Percentiles rank a stretch among this genome's conserved stretches.
These are phyloP conservation scores for Isabelozyma gotoi DNA, from an alignment of 805 yeast species.

Conservation along the genomic window DNA sequence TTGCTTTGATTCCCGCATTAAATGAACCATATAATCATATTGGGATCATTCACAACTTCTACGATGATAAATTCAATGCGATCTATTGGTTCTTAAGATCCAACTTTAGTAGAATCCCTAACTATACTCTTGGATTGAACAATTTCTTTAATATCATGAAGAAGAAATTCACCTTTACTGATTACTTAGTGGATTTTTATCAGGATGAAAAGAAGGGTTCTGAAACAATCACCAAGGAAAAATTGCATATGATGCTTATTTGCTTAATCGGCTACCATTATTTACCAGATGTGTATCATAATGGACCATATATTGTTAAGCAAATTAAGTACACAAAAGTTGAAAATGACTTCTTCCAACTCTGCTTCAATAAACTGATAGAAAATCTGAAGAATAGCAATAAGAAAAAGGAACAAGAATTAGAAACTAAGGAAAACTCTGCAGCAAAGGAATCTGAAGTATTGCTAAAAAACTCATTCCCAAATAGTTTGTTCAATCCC, in stretches of 20 bases:
- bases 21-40: constrained; percentile 67
- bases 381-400: too few relatives aligned
- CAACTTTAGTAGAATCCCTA: constrained; percentile 49
- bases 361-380: constrained; percentile 7
- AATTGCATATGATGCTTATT: constrained; percentile 24
- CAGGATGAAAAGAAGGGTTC: constrained; percentile 9
- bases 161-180: constrained; percentile 32
- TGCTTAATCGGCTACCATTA: constrained; percentile 44
- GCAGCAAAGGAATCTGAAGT: too few relatives aligned
- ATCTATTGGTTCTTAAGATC: constrained; percentile 57
- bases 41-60: constrained; percentile 44
- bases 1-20: constrained; percentile 60
- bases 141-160: constrained; percentile 44
- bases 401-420: too few relatives aligned
- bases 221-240: constrained; percentile 8
- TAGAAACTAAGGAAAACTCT: too few relatives aligned
- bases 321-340: constrained; percentile 21
- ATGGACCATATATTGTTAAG: constrained; percentile 19
- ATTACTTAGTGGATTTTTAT: constrained; percentile 18
- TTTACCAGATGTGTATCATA: constrained; percentile 32
- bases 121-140: constrained; percentile 45
- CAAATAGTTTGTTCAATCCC: neutral
- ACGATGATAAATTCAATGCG: constrained; percentile 47
- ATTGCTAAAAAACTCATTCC: neutral
- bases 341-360: constrained; percentile 21